Evolutionary conservation across 1,139 yeast species (phyloP), one percentile per base, ranked within the genome.

Genomic region (Suhomyces coccinellae): DNA sequence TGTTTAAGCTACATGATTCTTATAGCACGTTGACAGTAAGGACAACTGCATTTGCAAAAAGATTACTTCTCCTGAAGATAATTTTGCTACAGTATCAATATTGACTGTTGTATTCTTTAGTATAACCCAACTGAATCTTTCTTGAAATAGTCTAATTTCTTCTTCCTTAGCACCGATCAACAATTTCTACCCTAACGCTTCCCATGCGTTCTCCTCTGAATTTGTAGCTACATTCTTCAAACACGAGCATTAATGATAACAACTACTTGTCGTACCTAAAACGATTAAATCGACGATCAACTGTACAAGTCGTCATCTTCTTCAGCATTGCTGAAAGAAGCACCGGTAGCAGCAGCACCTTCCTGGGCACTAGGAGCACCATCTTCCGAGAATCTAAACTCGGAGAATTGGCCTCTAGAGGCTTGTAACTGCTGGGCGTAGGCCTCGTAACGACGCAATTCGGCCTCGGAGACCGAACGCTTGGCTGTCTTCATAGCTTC

Each of bases 401-500:
- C 85, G 51, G 88, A 71, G 66, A 83, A 84, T 69, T 85, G 93
- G 47, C 99, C 99, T 71, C 99, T 87, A 1, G 97, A 87, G 43
- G 96, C 88, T 69, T 85, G 95, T 67, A 95, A 79, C 72, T 93
- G 97, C 69, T 90, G 97, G 46, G 99, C 97, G 63, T 91, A 95
- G 13, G 98, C 95, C 74, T 95, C 99, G 66, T 95, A 95, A 73
- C 99, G 93, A 73, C 99, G 93, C 62, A 95, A 81, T 71, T 95
- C 99, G 38, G 97, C 87, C 65, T 95, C 99, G 38, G 95, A 85
- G 46, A 95, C 99, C 45, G 97, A 90, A 62, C 98, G 87, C 71
- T 90, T 87, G 45, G 99, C 99, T 1, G 98, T 90, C 83, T 91
- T 90, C 99, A 95, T 95, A 41, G 99, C 99, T 75, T 93, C 99